Evolutionary conservation across 805 yeast species (phyloP).

Genomic region (Candida germanica): DNA sequence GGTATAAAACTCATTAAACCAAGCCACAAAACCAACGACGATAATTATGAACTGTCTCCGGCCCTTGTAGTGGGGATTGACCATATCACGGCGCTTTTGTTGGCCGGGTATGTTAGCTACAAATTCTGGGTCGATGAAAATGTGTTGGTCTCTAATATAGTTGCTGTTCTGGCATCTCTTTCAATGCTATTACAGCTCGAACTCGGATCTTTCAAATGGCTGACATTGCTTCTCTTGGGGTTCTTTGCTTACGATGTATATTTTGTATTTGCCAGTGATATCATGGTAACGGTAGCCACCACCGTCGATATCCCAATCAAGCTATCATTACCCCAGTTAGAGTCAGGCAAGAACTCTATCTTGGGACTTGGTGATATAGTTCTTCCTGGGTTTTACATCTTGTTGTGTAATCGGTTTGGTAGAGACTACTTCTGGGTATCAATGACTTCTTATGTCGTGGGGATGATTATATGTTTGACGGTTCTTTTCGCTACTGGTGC

Average conservation of each 20-base stretch:
- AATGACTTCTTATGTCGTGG: constrained; percentile 47
- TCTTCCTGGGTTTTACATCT: constrained; percentile 53
- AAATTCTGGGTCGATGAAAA: neutral
- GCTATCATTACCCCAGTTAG: constrained; percentile 38
- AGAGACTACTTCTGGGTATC: constrained; percentile 47
- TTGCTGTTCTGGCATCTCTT: neutral
- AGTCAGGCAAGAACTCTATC: constrained; percentile 26
- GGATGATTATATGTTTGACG: constrained; percentile 40
- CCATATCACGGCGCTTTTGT: neutral
- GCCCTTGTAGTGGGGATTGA: neutral
- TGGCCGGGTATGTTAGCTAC: neutral
- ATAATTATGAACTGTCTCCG: neutral
- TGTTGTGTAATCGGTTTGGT: constrained; percentile 51
- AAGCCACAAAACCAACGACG: neutral
- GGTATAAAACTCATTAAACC: neutral
- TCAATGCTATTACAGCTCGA: constrained; percentile 1
- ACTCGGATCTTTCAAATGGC: neutral
- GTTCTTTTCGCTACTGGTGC: constrained; percentile 35
- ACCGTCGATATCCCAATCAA: constrained; percentile 54
- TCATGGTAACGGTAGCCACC: constrained; percentile 64
- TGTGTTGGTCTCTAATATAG: neutral
- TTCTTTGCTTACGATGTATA: constrained; percentile 62
- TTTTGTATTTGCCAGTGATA: constrained; percentile 61
- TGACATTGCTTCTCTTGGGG: constrained; percentile 38
- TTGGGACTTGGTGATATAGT: constrained; percentile 68